Base-by-base conservation (phyloP, 2,329 filamentous ascomycete genomes). In the Stagonosporopsis chrysanthemi region DNA sequence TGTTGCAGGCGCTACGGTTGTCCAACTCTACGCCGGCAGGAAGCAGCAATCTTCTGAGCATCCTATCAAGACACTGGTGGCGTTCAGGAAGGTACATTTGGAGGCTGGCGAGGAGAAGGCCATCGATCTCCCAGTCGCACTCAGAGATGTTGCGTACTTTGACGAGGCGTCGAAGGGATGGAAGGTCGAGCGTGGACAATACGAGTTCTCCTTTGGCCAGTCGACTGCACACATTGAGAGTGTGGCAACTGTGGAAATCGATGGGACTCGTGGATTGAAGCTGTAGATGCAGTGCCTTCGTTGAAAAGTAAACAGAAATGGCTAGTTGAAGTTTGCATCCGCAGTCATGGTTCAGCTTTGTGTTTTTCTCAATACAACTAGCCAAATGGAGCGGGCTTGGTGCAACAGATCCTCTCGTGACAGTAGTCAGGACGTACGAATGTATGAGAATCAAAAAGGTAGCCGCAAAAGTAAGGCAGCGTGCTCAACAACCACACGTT, bases 61-160 rank as follows among this genome's bases (percentile, higher is more conserved):
- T 42, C 88, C 88, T 0, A 82, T 86, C 60, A 90, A 90, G 76
- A 88, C 90, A 71, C 79, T 91, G 3, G 85, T 84, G 8, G 87
- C 86, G 0, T 91, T 90, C 66, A 82, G 84, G 60, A 90, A 90
- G 74, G 82, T 89, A 0, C 80, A 77, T 46, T 74, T 91, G 3
- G 79, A 84, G 41, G 78, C 82, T 1, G 86, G 85, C 4, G 82
- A 88, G 76, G 81, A 77, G 41, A 82, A 84, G 76, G 78, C 65
- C 6, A 84, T 87, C 2, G 78, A 81, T n/a, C 79, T 92, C 7
- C 31, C 54, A 3, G 46, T 73, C 14, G 36, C 45, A 17, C 43
- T 60, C 4, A 68, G 58, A 28, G 71, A 74, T 39, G 71, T 75
- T 56, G 72, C 72, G 2, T 74, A 69, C 52, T 75, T 71, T 44